Base-by-base conservation (phyloP, 2,329 filamentous ascomycete species). In the Colletotrichum melonis region DNA sequence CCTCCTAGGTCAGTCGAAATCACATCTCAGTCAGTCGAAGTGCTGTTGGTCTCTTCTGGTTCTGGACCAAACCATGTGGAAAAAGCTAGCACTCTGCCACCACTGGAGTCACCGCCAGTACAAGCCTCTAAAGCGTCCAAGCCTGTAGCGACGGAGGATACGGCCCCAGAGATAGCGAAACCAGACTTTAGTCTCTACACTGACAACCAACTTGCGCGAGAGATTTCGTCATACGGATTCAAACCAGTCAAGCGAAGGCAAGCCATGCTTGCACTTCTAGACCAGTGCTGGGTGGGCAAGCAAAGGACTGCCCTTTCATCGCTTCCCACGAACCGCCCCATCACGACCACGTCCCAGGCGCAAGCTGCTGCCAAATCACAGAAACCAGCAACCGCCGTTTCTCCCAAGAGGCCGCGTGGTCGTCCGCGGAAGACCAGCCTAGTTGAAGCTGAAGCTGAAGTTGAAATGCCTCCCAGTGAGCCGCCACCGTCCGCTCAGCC, bases 201-300 rank as follows among this genome's bases (percentile, higher is more conserved):
- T 3, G 91, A 92, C 74, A 82, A 86, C 9, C 89, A 93, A 71
- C 83, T 95, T 19, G 84, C 90, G 3, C 89, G 87, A 69, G 88
- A 92, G 77, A 83, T 95, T 57, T 83, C 87, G 5, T 85, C 86
- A 0, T 95, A 91, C 77, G 92, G 92, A 0, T 95, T 95, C 82
- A 95, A 95, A 78, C 85, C 91, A 1, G 84, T 95, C 35, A 94
- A 92, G 79, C 90, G 86, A 68, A 88, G 93, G 22, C 86, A 88
- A 62, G 90, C 90, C 9, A 94, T 94, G 92, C 91, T 95, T 73
- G 85, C 89, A 1, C 81, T 95, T 12, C 83, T 95, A 14, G 85
- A 93, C 64, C 89, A 91, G 78, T 95, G 94, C 80, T 95, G 93
- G 92, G 82, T 88, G 75, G 91, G 90, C 70, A 90, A 90, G 78